A percentile compares a stretch with the other conserved stretches of the same genome.
phyloP scores from a whole-genome alignment of 2,329 filamentous ascomycete species.

The Aspergillus pseudoviridinutans region DNA sequence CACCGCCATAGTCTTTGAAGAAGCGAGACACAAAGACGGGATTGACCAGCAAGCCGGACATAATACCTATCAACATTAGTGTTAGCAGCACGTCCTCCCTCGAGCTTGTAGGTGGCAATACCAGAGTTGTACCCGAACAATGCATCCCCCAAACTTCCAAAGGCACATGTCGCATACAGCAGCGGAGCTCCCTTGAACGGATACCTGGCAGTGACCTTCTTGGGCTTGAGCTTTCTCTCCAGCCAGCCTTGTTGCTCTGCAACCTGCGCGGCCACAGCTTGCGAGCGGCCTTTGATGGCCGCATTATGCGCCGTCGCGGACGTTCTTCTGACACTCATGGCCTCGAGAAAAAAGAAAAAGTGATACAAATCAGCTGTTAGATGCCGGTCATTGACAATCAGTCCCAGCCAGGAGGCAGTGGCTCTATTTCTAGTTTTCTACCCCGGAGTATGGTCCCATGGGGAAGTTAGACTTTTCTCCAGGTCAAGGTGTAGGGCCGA shows the following conservation, averaged over 20 bases:
- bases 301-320: constrained; percentile 8
- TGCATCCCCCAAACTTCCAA: constrained; percentile 40
- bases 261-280: constrained; percentile 20
- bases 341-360: too few relatives aligned
- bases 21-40: constrained; percentile 39
- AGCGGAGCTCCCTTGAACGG: constrained; percentile 35
- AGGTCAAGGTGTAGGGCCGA: constrained; percentile 1
- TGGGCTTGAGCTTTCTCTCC: constrained; percentile 35
- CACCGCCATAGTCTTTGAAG: constrained; percentile 36
- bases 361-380: too few relatives aligned
- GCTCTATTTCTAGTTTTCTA: constrained; percentile 12
- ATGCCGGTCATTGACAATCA: not conserved
- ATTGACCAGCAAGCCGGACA: constrained; percentile 40
- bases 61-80: constrained; percentile 29
- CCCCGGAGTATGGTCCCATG: constrained; percentile 11
- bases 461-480: constrained; percentile 13
- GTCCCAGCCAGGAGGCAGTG: not conserved
- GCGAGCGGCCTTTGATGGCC: constrained; percentile 18
- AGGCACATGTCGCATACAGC: constrained; percentile 38
- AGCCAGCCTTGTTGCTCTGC: constrained; percentile 27
- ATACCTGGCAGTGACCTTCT: constrained; percentile 33
- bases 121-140: constrained; percentile 43
- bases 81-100: too few relatives aligned
- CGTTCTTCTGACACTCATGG: not conserved
- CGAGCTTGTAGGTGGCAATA: constrained; percentile 9